Conservation (phyloP, 2,329 filamentous ascomycete genomes). For the Trichoderma atrobrunneum region DNA sequence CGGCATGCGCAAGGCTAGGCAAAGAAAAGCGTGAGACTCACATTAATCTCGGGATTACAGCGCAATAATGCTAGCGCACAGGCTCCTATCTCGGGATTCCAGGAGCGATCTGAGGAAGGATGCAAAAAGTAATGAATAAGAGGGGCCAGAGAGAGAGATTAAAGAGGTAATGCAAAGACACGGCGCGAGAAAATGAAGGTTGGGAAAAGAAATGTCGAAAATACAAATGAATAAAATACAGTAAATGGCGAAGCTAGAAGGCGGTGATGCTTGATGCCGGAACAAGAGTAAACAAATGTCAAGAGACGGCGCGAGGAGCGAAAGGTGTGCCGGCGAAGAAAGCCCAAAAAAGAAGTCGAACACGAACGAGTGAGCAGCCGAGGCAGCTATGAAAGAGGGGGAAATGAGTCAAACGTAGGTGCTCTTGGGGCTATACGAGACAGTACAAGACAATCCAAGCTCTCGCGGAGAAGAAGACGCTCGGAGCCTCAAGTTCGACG, state of each 20-base stretch:
- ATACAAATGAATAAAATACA: neutral
- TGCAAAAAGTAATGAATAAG: neutral
- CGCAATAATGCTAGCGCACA: slow-evolving; percentile 17
- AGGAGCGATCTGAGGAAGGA: neutral
- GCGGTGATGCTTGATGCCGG: neutral
- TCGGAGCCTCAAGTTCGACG: slow-evolving; percentile 3
- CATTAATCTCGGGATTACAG: slow-evolving; percentile 32
- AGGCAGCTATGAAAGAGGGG: slow-evolving; percentile 16
- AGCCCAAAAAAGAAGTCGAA: slow-evolving; percentile 2
- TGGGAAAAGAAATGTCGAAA: neutral
- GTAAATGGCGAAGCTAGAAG: neutral
- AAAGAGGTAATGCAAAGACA: neutral
- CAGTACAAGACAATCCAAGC: neutral
- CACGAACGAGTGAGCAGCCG: slow-evolving; percentile 16
- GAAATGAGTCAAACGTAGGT: slow-evolving; percentile 13
- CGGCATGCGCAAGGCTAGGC: slow-evolving; percentile 30
- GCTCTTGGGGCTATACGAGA: slow-evolving; percentile 11
- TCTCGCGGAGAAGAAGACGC: slow-evolving; percentile 10
- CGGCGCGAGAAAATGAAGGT: neutral
- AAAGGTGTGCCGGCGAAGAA: slow-evolving; percentile 2
- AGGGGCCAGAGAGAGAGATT: neutral
- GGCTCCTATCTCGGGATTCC: neutral
- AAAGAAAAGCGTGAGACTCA: slow-evolving; percentile 34
- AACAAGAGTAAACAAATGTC: neutral
- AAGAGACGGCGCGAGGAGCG: slow-evolving; percentile 1